Percentiles rank a stretch among this genome's conserved stretches.
Evolutionary conservation across 768 basidiomycete genomes (phyloP).

Genomic region (Suillus subluteus): DNA sequence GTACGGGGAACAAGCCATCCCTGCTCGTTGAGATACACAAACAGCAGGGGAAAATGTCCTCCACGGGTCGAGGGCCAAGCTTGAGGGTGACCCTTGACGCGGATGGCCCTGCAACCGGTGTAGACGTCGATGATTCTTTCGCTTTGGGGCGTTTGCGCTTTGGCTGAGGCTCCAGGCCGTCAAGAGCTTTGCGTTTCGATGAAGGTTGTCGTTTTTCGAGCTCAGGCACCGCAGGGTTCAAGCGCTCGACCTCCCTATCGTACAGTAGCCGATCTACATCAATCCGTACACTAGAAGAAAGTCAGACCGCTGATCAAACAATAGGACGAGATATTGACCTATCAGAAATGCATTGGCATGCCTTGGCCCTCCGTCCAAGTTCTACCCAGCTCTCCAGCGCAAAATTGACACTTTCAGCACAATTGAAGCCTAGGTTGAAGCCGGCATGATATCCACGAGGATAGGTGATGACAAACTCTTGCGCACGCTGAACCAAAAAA

Average conservation of each 20-base stretch:
- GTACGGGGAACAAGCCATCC: slow-evolving; percentile 64
- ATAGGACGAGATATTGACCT: slow-evolving; percentile 50
- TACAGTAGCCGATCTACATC: slow-evolving; percentile 86
- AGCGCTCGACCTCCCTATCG: slow-evolving; percentile 59
- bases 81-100: slow-evolving; percentile 67
- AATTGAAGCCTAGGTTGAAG: slow-evolving; percentile 95
- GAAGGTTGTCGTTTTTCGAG: slow-evolving; percentile 16
- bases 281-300: slow-evolving; percentile 75
- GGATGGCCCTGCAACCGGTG: slow-evolving; percentile 20
- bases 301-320: slow-evolving; percentile 14
- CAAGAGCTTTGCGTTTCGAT: slow-evolving; percentile 44
- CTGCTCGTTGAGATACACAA: slow-evolving; percentile 59
- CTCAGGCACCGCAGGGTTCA: slow-evolving; percentile 5
- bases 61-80: slow-evolving; percentile 63
- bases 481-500: slow-evolving; percentile 85
- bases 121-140: slow-evolving; percentile 1
- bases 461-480: slow-evolving; percentile 97
- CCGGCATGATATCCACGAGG: slow-evolving; percentile 96
- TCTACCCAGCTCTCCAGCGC: slow-evolving; percentile 95
- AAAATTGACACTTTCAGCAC: slow-evolving; percentile 97
- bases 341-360: slow-evolving; percentile 71
- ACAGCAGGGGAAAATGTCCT: slow-evolving; percentile 68
- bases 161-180: slow-evolving; percentile 28
- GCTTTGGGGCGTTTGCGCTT: slow-evolving; percentile 33
- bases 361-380: slow-evolving; percentile 78